These are phyloP conservation scores for Zymoseptoria pseudotritici DNA, from an alignment of 2,329 filamentous ascomycete species.

Conservation along the genomic window DNA sequence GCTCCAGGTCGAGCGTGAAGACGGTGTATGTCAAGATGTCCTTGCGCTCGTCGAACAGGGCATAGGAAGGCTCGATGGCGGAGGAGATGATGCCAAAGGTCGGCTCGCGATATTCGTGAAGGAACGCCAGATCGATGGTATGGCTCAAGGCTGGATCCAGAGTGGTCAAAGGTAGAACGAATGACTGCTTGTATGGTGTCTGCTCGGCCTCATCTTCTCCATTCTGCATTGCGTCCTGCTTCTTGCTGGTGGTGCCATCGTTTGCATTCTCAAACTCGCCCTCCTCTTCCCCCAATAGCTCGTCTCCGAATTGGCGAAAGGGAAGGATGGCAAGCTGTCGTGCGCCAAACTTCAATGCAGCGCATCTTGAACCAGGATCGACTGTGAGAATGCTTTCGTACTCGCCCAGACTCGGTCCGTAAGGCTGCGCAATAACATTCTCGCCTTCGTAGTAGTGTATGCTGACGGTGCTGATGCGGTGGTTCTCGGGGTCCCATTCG, in stretches of 20 bases:
- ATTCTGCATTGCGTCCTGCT: constrained; percentile 12
- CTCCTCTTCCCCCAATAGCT: constrained; percentile 68
- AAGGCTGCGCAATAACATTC: constrained; percentile 56
- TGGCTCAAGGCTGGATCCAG: constrained; percentile 82
- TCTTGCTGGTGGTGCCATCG: constrained; percentile 22
- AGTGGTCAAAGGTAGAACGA: constrained; percentile 82
- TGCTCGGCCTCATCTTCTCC: constrained; percentile 33
- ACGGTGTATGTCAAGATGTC: constrained; percentile 88
- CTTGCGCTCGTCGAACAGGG: constrained; percentile 66
- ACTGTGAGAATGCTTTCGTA: constrained; percentile 77
- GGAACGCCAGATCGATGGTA: constrained; percentile 83
- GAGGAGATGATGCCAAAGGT: constrained; percentile 93
- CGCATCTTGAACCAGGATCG: constrained; percentile 87
- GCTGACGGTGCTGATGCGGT: constrained; percentile 77
- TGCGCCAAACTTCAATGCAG: constrained; percentile 83
- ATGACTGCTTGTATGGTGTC: constrained; percentile 80
- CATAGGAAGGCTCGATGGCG: constrained; percentile 62
- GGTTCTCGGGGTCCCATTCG: constrained; percentile 81
- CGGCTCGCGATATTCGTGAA: constrained; percentile 94
- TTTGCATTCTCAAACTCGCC: constrained; percentile 57
- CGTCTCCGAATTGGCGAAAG: constrained; percentile 78
- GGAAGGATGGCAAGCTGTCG: constrained; percentile 89
- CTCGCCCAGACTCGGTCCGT: constrained; percentile 66
- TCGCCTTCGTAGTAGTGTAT: constrained; percentile 98
- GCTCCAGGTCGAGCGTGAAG: constrained; percentile 88